A percentile compares a stretch with the other conserved stretches of the same genome.
These are phyloP conservation scores for Raphidocelis subcapitata DNA, from an alignment of 139 green algal species.

Conservation along the genomic window DNA sequence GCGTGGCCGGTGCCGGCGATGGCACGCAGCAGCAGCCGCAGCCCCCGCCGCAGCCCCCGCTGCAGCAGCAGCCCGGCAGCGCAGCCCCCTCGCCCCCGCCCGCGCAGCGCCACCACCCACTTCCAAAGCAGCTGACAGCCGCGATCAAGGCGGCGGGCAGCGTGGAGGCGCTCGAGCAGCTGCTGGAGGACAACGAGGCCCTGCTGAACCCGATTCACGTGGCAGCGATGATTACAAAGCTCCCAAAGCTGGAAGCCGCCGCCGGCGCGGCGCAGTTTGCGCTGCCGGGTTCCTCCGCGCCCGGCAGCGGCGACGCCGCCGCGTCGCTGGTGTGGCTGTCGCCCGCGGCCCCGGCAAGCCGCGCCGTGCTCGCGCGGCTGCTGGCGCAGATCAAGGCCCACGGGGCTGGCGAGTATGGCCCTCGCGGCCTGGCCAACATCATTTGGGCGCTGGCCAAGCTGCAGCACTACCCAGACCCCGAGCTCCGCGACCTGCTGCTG, in stretches of 20 bases:
- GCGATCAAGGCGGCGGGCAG: constrained; percentile 18
- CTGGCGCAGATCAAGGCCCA: background rate
- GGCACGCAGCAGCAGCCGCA: too few relatives aligned
- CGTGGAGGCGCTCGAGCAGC: constrained; percentile 16
- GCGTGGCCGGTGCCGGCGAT: too few relatives aligned
- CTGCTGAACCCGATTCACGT: constrained; percentile 34
- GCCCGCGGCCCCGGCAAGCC: too few relatives aligned
- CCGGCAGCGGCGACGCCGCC: too few relatives aligned
- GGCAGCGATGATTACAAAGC: constrained; percentile 28
- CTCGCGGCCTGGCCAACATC: constrained; percentile 4
- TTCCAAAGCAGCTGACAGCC: constrained; percentile 30
- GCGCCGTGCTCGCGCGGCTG: background rate
- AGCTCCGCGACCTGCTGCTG: background rate
- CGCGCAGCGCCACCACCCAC: constrained; percentile 4
- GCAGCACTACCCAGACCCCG: background rate
- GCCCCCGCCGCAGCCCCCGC: too few relatives aligned
- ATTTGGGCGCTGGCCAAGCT: constrained; percentile 5
- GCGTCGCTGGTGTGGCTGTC: too few relatives aligned
- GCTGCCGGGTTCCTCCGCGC: too few relatives aligned
- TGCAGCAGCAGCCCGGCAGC: too few relatives aligned
- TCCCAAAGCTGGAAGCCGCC: constrained; percentile 29
- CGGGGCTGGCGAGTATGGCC: background rate
- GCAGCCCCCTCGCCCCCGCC: too few relatives aligned
- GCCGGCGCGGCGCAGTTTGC: too few relatives aligned
- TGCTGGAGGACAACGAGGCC: constrained; percentile 13